phyloP scores from a whole-genome alignment of 169 alveolate species.

The Cryptosporidium sp. region DNA sequence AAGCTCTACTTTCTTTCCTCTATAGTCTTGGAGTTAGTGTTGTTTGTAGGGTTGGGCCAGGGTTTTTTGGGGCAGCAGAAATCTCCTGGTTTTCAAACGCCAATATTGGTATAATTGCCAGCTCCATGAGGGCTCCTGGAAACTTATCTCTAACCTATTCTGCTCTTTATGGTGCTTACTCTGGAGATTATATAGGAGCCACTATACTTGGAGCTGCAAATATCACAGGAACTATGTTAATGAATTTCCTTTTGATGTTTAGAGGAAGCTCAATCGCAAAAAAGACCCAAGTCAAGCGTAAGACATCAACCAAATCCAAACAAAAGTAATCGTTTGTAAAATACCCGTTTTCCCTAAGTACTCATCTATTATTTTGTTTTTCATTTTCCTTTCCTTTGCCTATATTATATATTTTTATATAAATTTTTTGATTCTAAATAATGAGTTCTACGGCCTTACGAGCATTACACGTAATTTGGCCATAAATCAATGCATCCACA shows the following conservation, averaged over 20 bases:
- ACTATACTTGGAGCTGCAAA: slow-evolving; percentile 54
- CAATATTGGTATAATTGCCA: slow-evolving; percentile 38
- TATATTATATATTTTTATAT: neutral
- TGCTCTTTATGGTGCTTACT: slow-evolving; percentile 65
- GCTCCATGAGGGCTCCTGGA: slow-evolving; percentile 60
- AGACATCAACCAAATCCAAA: slow-evolving; percentile 15
- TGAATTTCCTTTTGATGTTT: slow-evolving; percentile 17
- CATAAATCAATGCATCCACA: neutral
- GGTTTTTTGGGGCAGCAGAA: slow-evolving; percentile 71
- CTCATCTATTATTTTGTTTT: neutral
- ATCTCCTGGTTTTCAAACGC: slow-evolving; percentile 72
- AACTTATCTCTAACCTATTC: slow-evolving; percentile 59
- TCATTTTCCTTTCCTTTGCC: neutral
- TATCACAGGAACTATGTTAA: slow-evolving; percentile 46
- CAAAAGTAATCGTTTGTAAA: slow-evolving; percentile 5
- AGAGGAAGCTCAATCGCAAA: neutral
- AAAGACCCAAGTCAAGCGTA: slow-evolving; percentile 2
- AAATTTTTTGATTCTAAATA: neutral
- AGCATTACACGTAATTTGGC: neutral
- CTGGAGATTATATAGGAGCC: slow-evolving; percentile 68
- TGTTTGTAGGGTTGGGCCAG: slow-evolving; percentile 68
- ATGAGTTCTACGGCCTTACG: neutral
- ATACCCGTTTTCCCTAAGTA: neutral
- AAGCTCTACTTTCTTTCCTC: slow-evolving; percentile 44
- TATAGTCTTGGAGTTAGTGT: slow-evolving; percentile 72